Evolutionary conservation across 495 filamentous ascomycete genomes (phyloP).

Genomic region (Aspergillus taichungensis): DNA sequence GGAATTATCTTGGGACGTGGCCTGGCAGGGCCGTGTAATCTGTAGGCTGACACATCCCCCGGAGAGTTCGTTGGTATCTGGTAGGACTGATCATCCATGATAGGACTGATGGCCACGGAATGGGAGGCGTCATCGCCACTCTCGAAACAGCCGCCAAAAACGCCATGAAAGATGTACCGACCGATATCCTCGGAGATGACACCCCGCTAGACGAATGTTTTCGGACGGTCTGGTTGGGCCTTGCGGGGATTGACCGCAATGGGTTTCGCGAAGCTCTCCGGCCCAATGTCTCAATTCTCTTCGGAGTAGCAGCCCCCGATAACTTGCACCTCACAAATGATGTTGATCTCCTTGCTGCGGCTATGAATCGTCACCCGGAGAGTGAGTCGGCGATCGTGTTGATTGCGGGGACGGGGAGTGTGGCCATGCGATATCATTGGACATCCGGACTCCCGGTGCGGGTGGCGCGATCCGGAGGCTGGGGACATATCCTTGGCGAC

Average conservation of each 20-base stretch:
- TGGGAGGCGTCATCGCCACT: background rate
- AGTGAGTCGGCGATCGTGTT: constrained; percentile 18
- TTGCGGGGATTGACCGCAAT: constrained; percentile 21
- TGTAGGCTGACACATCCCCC: constrained; percentile 13
- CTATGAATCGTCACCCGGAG: constrained; percentile 6
- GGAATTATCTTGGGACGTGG: constrained; percentile 11
- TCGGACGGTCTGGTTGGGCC: constrained; percentile 18
- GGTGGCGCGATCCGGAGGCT: constrained; percentile 25
- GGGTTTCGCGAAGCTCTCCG: constrained; percentile 9
- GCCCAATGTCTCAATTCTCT: constrained; percentile 11
- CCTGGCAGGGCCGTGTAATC: constrained; percentile 26
- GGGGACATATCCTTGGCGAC: constrained; percentile 31
- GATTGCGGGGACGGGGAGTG: constrained; percentile 28
- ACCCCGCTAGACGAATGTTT: constrained; percentile 3
- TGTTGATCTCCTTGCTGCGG: constrained; percentile 19
- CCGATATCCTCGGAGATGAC: no score
- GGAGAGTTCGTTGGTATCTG: background rate
- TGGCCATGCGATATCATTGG: constrained; percentile 21
- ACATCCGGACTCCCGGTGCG: constrained; percentile 8
- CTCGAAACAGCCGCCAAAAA: background rate
- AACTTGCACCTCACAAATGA: constrained; percentile 20
- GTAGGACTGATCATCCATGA: constrained; percentile 10
- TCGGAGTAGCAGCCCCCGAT: constrained; percentile 6
- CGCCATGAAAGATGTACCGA: background rate
- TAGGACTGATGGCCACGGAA: constrained; percentile 11